phyloP scores from a whole-genome alignment of 2,329 filamentous ascomycete species.

The Colletotrichum salicis region DNA sequence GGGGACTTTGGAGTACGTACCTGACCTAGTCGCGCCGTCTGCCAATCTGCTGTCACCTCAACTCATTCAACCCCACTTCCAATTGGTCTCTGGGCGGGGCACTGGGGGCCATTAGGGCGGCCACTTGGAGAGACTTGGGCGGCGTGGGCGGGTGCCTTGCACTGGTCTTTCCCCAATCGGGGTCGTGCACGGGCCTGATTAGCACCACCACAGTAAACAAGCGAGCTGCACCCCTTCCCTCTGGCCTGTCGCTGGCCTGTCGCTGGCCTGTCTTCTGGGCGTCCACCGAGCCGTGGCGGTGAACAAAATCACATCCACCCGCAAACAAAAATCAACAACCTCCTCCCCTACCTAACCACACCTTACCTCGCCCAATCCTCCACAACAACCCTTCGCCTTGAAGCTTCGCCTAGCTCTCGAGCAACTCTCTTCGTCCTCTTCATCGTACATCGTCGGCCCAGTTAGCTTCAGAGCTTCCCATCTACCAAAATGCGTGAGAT shows the following conservation, averaged over 20 bases:
- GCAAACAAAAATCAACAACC: conserved; percentile 51
- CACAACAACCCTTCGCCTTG: conserved; percentile 36
- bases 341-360: conserved; percentile 39
- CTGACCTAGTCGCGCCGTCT: neutral
- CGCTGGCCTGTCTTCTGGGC: conserved; percentile 39
- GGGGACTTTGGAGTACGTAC: conserved; percentile 9
- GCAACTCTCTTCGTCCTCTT: conserved; percentile 38
- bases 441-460: conserved; percentile 40
- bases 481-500: conserved; percentile 73
- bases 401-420: conserved; percentile 45
- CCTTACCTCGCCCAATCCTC: conserved; percentile 41
- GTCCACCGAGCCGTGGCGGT: conserved; percentile 45
- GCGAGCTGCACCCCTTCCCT: conserved; percentile 42
- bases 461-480: conserved; percentile 38
- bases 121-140: neutral
- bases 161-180: conserved; percentile 43
- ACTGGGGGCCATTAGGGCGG: neutral
- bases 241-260: conserved; percentile 21
- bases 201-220: conserved; percentile 45
- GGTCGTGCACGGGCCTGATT: conserved; percentile 41
- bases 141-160: conserved; percentile 26
- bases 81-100: conserved; percentile 6
- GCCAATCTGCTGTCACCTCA: conserved; percentile 17
- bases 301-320: conserved; percentile 42
- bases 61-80: conserved; percentile 17